Conservation (phyloP, 805 yeast species). For the Metschnikowia rubicola region DNA sequence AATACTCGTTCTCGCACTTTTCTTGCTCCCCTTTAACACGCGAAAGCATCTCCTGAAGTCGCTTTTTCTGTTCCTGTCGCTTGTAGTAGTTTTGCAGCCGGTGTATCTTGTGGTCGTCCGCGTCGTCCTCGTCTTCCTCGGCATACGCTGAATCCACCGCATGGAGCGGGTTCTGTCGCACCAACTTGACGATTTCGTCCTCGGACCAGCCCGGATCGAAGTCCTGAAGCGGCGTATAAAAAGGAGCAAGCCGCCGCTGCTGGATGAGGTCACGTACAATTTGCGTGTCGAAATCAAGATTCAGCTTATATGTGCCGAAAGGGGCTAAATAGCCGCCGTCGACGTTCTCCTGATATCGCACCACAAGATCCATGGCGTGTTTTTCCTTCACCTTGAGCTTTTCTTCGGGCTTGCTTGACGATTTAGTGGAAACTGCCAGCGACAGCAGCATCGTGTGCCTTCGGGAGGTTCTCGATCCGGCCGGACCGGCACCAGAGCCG, state of each 20-base stretch:
- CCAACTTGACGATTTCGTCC: conserved; percentile 51
- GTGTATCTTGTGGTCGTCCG: conserved; percentile 56
- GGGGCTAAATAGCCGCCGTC: conserved; percentile 96
- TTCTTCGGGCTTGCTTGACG: conserved; percentile 36
- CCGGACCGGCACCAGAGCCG: background rate
- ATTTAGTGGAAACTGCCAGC: conserved; percentile 7
- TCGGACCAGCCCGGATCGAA: conserved; percentile 70
- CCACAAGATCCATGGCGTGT: conserved; percentile 56
- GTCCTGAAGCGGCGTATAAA: conserved; percentile 85
- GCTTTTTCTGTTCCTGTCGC: conserved; percentile 48
- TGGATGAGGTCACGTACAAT: conserved; percentile 70
- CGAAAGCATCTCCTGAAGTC: conserved; percentile 37
- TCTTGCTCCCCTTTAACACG: conserved; percentile 29
- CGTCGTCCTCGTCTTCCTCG: conserved; percentile 57
- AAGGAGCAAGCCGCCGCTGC: conserved; percentile 78
- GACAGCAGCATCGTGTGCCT: conserved; percentile 16
- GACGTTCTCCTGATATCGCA: conserved; percentile 63
- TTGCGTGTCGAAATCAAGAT: conserved; percentile 67
- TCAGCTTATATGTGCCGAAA: conserved; percentile 78
- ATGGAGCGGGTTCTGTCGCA: conserved; percentile 55
- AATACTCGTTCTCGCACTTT: conserved; percentile 35
- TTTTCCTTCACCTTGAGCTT: conserved; percentile 46
- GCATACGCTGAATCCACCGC: conserved; percentile 46
- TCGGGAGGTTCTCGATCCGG: conserved; percentile 6
- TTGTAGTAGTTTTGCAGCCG: conserved; percentile 44